phyloP scores from a whole-genome alignment of 2,329 filamentous ascomycete genomes.

The Colletotrichum gloeosporioides region DNA sequence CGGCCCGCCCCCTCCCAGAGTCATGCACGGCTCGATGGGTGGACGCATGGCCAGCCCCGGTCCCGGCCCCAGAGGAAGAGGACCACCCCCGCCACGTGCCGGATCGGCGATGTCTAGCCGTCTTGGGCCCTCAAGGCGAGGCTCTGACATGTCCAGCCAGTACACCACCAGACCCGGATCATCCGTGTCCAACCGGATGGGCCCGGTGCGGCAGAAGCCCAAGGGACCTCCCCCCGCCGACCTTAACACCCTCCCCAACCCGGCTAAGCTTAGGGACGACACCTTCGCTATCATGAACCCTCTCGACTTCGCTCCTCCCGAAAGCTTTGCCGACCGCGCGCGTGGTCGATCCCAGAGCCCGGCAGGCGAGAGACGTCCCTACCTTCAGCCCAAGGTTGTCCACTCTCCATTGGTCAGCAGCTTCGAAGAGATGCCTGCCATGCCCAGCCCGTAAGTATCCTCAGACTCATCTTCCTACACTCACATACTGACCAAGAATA shows the following conservation, averaged over 20 bases:
- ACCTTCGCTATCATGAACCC: constrained; percentile 71
- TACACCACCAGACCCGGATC: constrained; percentile 66
- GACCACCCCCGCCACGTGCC: constrained; percentile 54
- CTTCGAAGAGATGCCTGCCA: constrained; percentile 83
- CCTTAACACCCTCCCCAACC: constrained; percentile 81
- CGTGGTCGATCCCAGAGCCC: constrained; percentile 73
- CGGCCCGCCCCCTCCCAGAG: constrained; percentile 43
- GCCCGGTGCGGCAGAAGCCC: constrained; percentile 38
- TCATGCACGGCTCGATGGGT: constrained; percentile 51
- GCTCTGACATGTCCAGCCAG: constrained; percentile 35
- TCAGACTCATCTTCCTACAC: not conserved
- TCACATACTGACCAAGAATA: constrained; percentile 34
- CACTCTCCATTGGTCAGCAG: constrained; percentile 82
- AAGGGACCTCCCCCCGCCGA: constrained; percentile 72
- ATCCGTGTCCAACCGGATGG: constrained; percentile 62
- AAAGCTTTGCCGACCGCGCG: constrained; percentile 68
- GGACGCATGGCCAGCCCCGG: constrained; percentile 47
- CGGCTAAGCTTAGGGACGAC: constrained; percentile 84
- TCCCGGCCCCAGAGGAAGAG: constrained; percentile 51
- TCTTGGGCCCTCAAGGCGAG: constrained; percentile 35
- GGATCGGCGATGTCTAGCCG: constrained; percentile 39
- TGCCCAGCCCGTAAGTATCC: constrained; percentile 85
- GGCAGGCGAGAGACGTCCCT: constrained; percentile 70
- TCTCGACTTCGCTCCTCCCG: constrained; percentile 86
- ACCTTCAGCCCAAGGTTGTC: constrained; percentile 69